Evolutionary conservation across 306 rosid genomes (phyloP).

Genomic region (Carpinus viminea): DNA sequence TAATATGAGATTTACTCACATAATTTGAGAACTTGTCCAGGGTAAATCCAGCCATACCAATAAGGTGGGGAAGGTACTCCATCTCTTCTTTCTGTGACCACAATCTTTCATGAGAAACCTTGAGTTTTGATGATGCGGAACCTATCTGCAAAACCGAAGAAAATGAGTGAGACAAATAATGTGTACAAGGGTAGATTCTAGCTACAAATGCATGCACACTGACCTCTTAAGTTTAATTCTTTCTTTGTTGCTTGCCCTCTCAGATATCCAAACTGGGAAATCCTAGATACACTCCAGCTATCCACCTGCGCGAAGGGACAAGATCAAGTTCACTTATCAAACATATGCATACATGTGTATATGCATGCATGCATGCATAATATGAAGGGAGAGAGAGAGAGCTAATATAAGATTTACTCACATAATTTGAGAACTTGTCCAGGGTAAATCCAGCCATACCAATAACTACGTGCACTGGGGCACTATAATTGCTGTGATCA

Average conservation of each 20-base stretch:
- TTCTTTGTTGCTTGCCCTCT: constrained; percentile 63
- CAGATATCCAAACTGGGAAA: constrained; percentile 61
- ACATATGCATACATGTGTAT: neutral
- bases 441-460: constrained; percentile 91
- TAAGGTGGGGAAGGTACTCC: too few species aligned
- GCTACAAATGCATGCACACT: constrained; percentile 18
- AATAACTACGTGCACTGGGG: constrained; percentile 78
- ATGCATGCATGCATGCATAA: neutral
- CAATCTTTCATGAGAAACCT: too few species aligned
- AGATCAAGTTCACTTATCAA: neutral
- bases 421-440: constrained; percentile 52
- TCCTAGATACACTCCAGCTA: constrained; percentile 67
- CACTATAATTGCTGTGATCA: constrained; percentile 62
- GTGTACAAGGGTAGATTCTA: neutral
- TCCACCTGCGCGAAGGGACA: constrained; percentile 27
- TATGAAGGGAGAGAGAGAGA: neutral
- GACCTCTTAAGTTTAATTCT: constrained; percentile 62
- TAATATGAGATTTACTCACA: too few species aligned
- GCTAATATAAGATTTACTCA: constrained; percentile 32
- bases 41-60: too few species aligned
- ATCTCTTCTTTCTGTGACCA: too few species aligned
- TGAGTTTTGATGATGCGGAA: too few species aligned
- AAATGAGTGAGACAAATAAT: constrained; percentile 6
- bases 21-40: too few species aligned
- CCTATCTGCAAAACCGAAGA: too few species aligned